Conservation (phyloP, 352 stramenopile genomes). For the Halophytophthora batemanensis region DNA sequence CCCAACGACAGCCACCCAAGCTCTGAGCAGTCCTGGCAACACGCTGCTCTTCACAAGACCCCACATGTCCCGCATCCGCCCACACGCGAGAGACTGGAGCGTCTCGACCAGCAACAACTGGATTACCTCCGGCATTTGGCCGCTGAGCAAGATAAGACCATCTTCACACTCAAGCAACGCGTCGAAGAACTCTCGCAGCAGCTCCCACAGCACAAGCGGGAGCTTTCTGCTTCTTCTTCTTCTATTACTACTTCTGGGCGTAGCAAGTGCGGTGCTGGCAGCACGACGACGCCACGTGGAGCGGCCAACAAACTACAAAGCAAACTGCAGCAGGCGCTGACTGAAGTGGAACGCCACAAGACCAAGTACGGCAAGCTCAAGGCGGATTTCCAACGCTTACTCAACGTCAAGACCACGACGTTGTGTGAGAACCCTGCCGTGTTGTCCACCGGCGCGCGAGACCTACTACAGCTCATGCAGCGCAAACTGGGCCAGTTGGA, state of each 20-base stretch:
- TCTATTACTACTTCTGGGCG: neutral
- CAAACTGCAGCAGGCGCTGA: conserved; percentile 35
- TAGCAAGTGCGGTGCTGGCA: neutral
- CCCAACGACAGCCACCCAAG: too few species aligned
- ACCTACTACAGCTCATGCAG: conserved; percentile 43
- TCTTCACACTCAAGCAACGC: conserved; percentile 36
- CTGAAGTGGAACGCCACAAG: conserved; percentile 41
- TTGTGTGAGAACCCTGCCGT: conserved; percentile 29
- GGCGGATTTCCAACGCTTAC: conserved; percentile 41
- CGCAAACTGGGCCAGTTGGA: conserved; percentile 38
- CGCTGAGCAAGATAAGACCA: conserved; percentile 50
- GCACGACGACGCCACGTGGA: conserved; percentile 16
- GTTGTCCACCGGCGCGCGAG: conserved; percentile 29
- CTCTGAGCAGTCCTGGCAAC: too few species aligned
- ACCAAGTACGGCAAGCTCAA: conserved; percentile 47
- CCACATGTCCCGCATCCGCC: conserved; percentile 6
- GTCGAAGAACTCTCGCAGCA: conserved; percentile 38
- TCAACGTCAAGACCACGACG: conserved; percentile 41
- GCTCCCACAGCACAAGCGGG: conserved; percentile 6
- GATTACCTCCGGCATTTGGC: conserved; percentile 45
- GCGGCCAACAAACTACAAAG: conserved; percentile 27
- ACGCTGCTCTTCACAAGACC: too few species aligned
- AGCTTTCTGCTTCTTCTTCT: neutral
- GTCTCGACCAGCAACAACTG: conserved; percentile 42
- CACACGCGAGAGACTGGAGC: conserved; percentile 24